These are phyloP conservation scores for Athelia sp. DNA, from an alignment of 1,284 basidiomycete species.

Conservation along the genomic window DNA sequence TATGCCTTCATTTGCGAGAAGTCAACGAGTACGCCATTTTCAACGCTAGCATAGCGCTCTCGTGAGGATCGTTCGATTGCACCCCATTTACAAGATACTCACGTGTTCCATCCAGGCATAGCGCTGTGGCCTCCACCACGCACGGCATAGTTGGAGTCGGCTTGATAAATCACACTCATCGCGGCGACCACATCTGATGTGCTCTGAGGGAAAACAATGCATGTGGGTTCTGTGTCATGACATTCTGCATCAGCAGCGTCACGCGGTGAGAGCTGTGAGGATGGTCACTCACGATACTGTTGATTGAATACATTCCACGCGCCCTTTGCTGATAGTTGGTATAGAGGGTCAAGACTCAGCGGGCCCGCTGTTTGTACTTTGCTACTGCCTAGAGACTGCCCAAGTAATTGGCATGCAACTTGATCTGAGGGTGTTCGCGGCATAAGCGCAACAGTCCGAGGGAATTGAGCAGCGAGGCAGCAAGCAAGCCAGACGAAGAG, in stretches of 20 bases:
- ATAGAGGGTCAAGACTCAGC: neutral
- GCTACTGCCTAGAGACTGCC: neutral
- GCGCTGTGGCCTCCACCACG: slow-evolving; percentile 34
- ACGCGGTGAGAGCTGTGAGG: neutral
- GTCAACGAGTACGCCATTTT: slow-evolving; percentile 31
- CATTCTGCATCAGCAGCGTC: no score
- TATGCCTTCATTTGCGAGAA: slow-evolving; percentile 31
- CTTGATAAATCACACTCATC: slow-evolving; percentile 28
- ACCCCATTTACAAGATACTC: slow-evolving; percentile 9
- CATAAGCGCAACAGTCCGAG: no score
- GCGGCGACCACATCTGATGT: slow-evolving; percentile 24
- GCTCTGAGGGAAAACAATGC: slow-evolving; percentile 25
- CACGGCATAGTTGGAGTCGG: slow-evolving; percentile 29
- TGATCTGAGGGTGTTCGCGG: neutral
- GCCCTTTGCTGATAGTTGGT: slow-evolving; percentile 4
- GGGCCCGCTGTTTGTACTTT: slow-evolving; percentile 3
- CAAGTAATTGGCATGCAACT: neutral
- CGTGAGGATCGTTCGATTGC: neutral
- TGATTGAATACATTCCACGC: slow-evolving; percentile 30
- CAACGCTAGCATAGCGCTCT: slow-evolving; percentile 17
- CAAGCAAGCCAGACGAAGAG: no score
- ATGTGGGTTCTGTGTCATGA: slow-evolving; percentile 21
- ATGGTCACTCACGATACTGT: slow-evolving; percentile 8
- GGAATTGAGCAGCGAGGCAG: no score
- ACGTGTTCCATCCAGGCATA: slow-evolving; percentile 37